Base-by-base conservation (phyloP, 352 stramenopile species). In the Pythium vanterpoolii region DNA sequence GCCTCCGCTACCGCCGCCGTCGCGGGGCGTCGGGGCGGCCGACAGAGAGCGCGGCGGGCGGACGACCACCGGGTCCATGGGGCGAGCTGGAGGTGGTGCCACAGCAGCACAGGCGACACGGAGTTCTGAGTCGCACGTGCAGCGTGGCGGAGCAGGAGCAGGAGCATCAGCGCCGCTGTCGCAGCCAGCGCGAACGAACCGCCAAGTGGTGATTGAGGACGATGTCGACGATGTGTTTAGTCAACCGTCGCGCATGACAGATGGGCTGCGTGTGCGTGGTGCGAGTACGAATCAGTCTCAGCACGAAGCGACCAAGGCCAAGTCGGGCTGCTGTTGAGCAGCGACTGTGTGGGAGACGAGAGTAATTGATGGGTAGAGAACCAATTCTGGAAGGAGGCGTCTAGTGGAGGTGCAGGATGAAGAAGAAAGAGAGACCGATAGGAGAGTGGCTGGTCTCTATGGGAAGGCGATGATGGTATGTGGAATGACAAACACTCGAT, bases 381-480 rank as follows among this genome's bases (percentile, higher is more conserved):
- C 7, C 34, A 42, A 42, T 18, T 40, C 4, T 40, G 34, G 3
- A 42, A 18, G 13, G 34, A 42, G 14, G 19, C 18, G 14, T 11
- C 31, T 36, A 11, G 11, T 36, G 31, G 11, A 13, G 31, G 31
- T 11, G 31, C 31, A 36, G 6, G 1, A 42, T 21, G 19, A 5
- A 42, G 14, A n/a, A 42, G 83, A 86, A 56, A 73, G 80, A 63
- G 62, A 77, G 53, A 66, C 34, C 34, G 13, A 42, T 36, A n/a
- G n/a, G n/a, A n/a, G n/a, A n/a, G n/a, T n/a, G n/a, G n/a, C n/a
- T n/a, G n/a, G n/a, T n/a, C n/a, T 36, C 6, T 36, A 13, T 6
- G 6, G 31, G 31, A 11, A 42, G 14, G 34, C 5, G 11, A 42
- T 42, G 34, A 30, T 5, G 19, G 21, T 21, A 23, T 50, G 44